Evolutionary conservation across 163 green algal genomes (phyloP).

Genomic region (Scenedesmus sp.): DNA sequence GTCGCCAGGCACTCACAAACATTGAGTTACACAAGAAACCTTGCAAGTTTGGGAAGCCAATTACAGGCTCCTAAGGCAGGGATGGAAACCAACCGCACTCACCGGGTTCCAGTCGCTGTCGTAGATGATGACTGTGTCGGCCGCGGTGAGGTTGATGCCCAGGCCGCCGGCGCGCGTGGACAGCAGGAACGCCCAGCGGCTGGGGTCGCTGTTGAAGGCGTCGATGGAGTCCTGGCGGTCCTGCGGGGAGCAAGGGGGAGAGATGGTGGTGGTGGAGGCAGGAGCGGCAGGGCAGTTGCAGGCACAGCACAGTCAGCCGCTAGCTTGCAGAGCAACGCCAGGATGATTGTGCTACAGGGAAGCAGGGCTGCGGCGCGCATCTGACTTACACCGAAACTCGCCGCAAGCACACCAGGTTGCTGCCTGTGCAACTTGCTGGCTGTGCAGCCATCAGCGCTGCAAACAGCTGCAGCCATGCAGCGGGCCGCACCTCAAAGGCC

Average conservation of each 20-base stretch:
- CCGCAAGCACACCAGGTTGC: not conserved
- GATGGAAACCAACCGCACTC: not conserved
- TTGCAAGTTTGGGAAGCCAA: not conserved
- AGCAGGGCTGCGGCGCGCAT: not conserved
- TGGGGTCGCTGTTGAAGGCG: slow-evolving; percentile 61
- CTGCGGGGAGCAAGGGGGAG: not conserved
- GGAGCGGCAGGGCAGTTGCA: not conserved
- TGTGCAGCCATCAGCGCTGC: not conserved
- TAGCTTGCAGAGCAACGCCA: no score
- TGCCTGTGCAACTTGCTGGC: no score
- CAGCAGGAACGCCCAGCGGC: slow-evolving; percentile 93
- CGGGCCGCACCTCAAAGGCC: slow-evolving; percentile 67
- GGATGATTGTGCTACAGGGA: not conserved
- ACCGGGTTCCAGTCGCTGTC: slow-evolving; percentile 96
- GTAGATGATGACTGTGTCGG: slow-evolving; percentile 99
- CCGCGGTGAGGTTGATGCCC: slow-evolving; percentile 98
- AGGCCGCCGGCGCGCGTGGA: slow-evolving; percentile 97
- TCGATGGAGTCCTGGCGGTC: slow-evolving; percentile 47
- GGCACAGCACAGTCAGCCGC: not conserved
- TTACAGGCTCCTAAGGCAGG: no score
- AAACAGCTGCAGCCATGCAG: not conserved
- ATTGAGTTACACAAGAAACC: not conserved
- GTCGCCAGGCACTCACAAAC: not conserved
- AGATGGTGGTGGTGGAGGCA: not conserved
- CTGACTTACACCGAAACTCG: not conserved